Base-by-base conservation (phyloP, 2,329 filamentous ascomycete genomes). In the Apiospora arundinis region DNA sequence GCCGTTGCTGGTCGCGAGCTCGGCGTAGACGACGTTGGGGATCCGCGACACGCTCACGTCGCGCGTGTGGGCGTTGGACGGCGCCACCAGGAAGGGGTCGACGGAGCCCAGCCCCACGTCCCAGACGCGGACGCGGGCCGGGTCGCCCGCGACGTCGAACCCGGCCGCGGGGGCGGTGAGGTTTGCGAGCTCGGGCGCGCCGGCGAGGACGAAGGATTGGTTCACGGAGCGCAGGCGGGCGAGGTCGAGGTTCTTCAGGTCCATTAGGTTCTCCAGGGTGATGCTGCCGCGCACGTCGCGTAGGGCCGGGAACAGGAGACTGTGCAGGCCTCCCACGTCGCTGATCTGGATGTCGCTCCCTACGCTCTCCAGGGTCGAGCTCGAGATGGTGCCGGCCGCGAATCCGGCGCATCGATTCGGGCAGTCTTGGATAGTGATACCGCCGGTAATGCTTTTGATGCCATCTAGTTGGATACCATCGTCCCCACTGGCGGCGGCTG, bases 301-400 rank as follows among this genome's bases (percentile, higher is more conserved):
- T 12, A 70, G 60, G 18, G 42, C 60, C 8, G 69, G 69, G 45
- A 70, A 40, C 2, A 32, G 18, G 25, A 70, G 18, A 12, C 48
- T 23, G 23, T 40, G 12, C 2, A 70, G 28, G 25, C 37, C 42
- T 9, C 28, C 42, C 28, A 49, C 40, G 44, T 49, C 56, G 37
- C 42, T 37, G 25, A 70, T 70, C 7, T 67, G 25, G 0, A 70
- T n/a, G 23, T 23, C n/a, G 4, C 69, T 28, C 37, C 28, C 56
- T 9, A 70, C 25, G 7, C 8, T 44, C 7, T 66, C 52, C n/a
- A 70, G 69, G 12, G 56, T 70, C 11, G 69, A 70, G 23, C 42
- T 25, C 18, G 69, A 32, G 23, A 70, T 42, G 42, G 42, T 40
- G 9, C 66, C 42, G 66, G 66, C 11, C 4, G 42, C 14, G 16